Evolutionary conservation across 192 early-diverging fungal species (phyloP), one percentile per base, ranked within the genome.

Genomic region (Linnemannia elongata): DNA sequence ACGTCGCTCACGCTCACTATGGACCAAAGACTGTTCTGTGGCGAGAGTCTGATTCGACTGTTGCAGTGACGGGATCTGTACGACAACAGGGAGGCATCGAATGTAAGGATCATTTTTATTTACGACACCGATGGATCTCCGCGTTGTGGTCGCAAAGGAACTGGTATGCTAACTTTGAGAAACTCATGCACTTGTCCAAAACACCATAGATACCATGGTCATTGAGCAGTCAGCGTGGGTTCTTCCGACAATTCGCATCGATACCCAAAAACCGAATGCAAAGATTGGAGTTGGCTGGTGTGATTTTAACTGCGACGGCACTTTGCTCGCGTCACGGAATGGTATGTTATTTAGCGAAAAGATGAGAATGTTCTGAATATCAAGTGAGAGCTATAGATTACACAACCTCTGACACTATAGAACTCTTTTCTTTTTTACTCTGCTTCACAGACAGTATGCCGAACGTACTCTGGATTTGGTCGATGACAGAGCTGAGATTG

Each of bases 391-490:
- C 3, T 68, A 60, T 68, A 10, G 4, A 15, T 18, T 5, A 36
- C 39, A 15, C 15, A 49, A 49, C 5, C 6, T 45, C 73, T n/a
- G 35, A 35, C 13, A 15, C 20, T 52, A 22, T 22, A 5, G 49
- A 4, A 17, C 49, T 52, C 0, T 22, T 20, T 52, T 63, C 13
- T 70, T 47, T 54, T 22, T 42, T 71, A 3, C 33, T 47, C 38
- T 39, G 22, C 22, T 15, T 54, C n/a, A 27, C 45, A 96, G 96
- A 97, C 72, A 94, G 93, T 74, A 95, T 95, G 91, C 95, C 96
- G 3, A 94, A 85, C 49, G 82, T 86, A 17, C 87, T 96, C 3
- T 97, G 96, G 95, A 92, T 96, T 42, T 97, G 96, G 96, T 91
- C 94, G 55, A 77, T 95, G 33, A 52, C 78, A 7, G 77, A 82